Base-by-base conservation (phyloP, 192 early-diverging fungal genomes). In the Linnemannia zychae region DNA sequence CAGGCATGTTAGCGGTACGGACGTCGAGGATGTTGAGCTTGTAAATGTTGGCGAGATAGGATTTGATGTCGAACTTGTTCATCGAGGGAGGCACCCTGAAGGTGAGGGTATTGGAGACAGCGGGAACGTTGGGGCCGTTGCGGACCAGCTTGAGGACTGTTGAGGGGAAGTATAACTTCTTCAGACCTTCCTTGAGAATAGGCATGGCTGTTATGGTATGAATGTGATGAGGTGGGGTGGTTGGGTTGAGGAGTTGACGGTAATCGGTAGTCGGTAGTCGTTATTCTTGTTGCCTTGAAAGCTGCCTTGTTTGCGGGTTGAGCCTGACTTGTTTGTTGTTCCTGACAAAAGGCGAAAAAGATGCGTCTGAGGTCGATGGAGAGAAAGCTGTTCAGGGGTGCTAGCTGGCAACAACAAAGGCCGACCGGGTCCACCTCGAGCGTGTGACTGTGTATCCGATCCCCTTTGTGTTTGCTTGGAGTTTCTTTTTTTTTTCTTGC, bases 41-140 rank as follows among this genome's bases (percentile, higher is more conserved):
- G 87, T 99, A 99, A 38, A 98, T 93, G 74, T 95, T 92, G 68
- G 92, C 87, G 34, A 99, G 93, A 78, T 97, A 96, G 70, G 94
- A 93, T 53, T 92, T 90, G 82, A 99, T 96, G 84, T 99, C 98
- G 52, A 99, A 91, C 89, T 99, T 99, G 94, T 98, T 99, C 78
- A 95, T 88, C 37, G 92, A 90, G 36, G 94, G 94, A 37, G 98
- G 98, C 6, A 97, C 94, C 33, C 95, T 93, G 92, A 99, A 99
- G 36, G 96, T 97, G 33, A 94, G 95, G 82, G 97, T 96, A 86
- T 98, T 96, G 77, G 83, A 85, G 46, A 79, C 70, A 44, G 93
- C 92, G 72, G 92, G 93, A 7, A 98, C 92, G 24, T 91, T 90
- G 74, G 93, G 94, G 1, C 73, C 83, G 76, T 91, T 88, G 18